Conservation (phyloP, 305 asterid species). For the Fraxinus platypoda region DNA sequence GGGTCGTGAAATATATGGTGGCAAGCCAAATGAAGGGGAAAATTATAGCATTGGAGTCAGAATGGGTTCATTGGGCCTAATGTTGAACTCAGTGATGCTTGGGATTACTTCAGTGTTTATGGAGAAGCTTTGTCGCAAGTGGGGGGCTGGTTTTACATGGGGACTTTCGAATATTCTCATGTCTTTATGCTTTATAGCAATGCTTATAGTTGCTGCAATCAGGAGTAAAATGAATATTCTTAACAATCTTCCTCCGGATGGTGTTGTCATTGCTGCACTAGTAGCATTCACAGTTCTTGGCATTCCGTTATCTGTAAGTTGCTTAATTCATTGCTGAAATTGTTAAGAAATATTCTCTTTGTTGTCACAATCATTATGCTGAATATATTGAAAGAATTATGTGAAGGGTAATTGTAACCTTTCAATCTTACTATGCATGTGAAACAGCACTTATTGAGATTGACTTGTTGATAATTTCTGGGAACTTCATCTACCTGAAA, state of each 20-base stretch:
- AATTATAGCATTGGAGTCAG: slow-evolving; percentile 67
- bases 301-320: slow-evolving; percentile 76
- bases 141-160: slow-evolving; percentile 88
- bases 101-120: slow-evolving; percentile 70
- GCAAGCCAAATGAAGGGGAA: slow-evolving; percentile 69
- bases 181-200: slow-evolving; percentile 65
- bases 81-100: slow-evolving; percentile 77
- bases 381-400: neutral
- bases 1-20: slow-evolving; percentile 87
- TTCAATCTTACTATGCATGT: neutral
- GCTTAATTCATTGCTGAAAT: slow-evolving; percentile 18
- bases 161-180: slow-evolving; percentile 66
- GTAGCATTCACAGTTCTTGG: slow-evolving; percentile 65
- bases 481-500: neutral
- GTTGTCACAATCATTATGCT: neutral
- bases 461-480: neutral
- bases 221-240: slow-evolving; percentile 44
- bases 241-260: slow-evolving; percentile 46
- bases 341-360: neutral
- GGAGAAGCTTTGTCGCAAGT: slow-evolving; percentile 82
- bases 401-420: neutral
- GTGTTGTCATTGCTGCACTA: slow-evolving; percentile 65
- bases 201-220: slow-evolving; percentile 56
- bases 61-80: slow-evolving; percentile 74
- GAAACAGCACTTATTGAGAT: neutral